phyloP scores from a whole-genome alignment of 208 protist genomes.

The Trypanosoma melophagium region DNA sequence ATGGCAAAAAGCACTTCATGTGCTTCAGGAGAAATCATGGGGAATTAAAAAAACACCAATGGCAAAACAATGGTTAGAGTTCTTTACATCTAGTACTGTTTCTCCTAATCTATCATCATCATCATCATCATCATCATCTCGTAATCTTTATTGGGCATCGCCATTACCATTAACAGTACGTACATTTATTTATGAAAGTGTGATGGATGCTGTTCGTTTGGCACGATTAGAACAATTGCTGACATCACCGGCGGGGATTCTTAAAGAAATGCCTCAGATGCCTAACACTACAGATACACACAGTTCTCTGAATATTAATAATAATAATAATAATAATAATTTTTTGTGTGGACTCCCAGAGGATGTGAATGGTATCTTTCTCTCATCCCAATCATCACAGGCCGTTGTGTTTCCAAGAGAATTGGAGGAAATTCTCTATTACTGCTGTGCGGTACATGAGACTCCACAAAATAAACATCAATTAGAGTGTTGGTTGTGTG shows the following conservation, averaged over 20 bases:
- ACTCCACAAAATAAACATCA: slow-evolving; percentile 1
- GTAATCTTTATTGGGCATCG: background rate
- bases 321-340: background rate
- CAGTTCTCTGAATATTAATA: background rate
- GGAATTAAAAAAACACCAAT: slow-evolving; percentile 2
- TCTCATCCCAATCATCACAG: background rate
- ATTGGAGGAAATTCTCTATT: slow-evolving; percentile 4
- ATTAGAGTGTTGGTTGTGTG: slow-evolving; percentile 15
- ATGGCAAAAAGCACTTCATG: slow-evolving; percentile 18
- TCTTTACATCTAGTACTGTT: slow-evolving; percentile 10
- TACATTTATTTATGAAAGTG: slow-evolving; percentile 9
- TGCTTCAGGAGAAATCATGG: slow-evolving; percentile 21
- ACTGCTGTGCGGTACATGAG: slow-evolving; percentile 18
- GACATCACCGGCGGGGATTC: slow-evolving; percentile 3
- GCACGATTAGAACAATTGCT: slow-evolving; percentile 21
- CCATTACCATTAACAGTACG: slow-evolving; percentile 8
- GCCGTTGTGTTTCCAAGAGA: background rate
- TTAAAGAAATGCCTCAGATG: background rate
- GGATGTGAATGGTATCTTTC: slow-evolving; percentile 13
- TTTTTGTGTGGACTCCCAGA: no score
- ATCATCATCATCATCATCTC: no score
- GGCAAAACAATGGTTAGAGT: slow-evolving; percentile 14
- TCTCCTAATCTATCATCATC: background rate
- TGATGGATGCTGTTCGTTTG: slow-evolving; percentile 13
- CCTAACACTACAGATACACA: background rate